Evolutionary conservation across 257 asterid species (phyloP), one percentile per base, ranked within the genome.

Genomic region (Cynanchum wilfordii): DNA sequence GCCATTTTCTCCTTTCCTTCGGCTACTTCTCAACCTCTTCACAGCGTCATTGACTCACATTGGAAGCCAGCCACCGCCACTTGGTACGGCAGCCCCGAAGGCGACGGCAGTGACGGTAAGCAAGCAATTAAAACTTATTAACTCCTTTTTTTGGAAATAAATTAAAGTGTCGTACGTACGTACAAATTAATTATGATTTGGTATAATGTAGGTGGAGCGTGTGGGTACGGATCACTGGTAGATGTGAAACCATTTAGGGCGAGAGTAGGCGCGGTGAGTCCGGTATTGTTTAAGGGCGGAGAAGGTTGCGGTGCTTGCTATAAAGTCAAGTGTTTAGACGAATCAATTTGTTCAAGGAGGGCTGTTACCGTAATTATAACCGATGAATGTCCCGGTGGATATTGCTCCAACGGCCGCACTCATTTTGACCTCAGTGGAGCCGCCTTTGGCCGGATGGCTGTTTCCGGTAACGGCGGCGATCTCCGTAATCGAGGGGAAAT

Each of bases 271-370:
- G 97, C 99, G 51, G 97, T 88, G 82, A 88, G 97, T 66, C 99
- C 99, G n/a, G 85, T 89, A 36, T 80, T 91, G 81, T 94, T 94
- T 82, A 88, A 87, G 75, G 86, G 80, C 73, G 99, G 99, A 60
- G 92, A 91, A 77, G 99, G 99, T 1, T 94, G 99, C 81, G 99
- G 99, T 66, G 97, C 96, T 70, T 94, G 99, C 66, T 94, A 87
- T 72, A 94, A 94, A 71, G 99, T 94, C 49, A 80, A 78, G 86
- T 94, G 99, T 52, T 27, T 87, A 62, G 99, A 94, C 93, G 72
- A 58, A 27, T 91, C 99, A 50, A 85, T 94, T 40, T 94, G 99
- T 57, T 83, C 97, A 49, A 86, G 97, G 76, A 77, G 96, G 80
- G 99, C 99, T 1, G 99, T 84, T 33, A 94, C 97, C 0, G 97